These are phyloP conservation scores for Thalassiosira exigua DNA, from an alignment of 352 stramenopile species.

Conservation along the genomic window DNA sequence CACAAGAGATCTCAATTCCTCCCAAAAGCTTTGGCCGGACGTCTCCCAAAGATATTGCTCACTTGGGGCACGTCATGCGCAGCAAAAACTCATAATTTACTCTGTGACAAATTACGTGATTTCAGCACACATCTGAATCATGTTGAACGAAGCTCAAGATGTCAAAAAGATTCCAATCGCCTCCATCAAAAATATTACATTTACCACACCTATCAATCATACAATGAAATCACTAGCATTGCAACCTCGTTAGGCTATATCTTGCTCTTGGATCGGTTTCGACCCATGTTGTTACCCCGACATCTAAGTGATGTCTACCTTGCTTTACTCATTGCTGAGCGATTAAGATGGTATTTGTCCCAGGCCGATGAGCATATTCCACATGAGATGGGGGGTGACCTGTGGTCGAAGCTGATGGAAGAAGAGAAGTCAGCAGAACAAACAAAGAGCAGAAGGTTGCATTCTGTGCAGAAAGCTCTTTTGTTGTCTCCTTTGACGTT, in stretches of 20 bases:
- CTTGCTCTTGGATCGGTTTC: constrained; percentile 81
- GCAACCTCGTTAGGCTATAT: constrained; percentile 43
- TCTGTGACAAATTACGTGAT: constrained; percentile 20
- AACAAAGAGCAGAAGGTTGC: constrained; percentile 22
- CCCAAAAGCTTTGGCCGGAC: constrained; percentile 75
- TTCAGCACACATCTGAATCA: constrained; percentile 11
- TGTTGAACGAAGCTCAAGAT: neutral
- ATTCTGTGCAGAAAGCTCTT: constrained; percentile 35
- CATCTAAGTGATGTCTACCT: constrained; percentile 79
- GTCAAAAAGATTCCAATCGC: constrained; percentile 3
- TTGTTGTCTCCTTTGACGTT: constrained; percentile 39
- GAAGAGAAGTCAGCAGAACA: constrained; percentile 24
- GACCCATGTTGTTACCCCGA: constrained; percentile 81
- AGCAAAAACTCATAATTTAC: constrained; percentile 23
- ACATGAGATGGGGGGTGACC: neutral
- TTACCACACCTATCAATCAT: constrained; percentile 35
- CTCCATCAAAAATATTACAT: constrained; percentile 41
- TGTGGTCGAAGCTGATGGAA: constrained; percentile 21
- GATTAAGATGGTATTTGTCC: constrained; percentile 48
- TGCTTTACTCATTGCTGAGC: constrained; percentile 48
- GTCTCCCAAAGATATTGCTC: constrained; percentile 62
- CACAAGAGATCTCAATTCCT: constrained; percentile 46
- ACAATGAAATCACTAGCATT: constrained; percentile 49
- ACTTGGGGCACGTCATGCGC: constrained; percentile 50
- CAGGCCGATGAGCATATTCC: constrained; percentile 27